Conservation (phyloP, 2,329 filamentous ascomycete species). For the Rugonectria rugulosa region DNA sequence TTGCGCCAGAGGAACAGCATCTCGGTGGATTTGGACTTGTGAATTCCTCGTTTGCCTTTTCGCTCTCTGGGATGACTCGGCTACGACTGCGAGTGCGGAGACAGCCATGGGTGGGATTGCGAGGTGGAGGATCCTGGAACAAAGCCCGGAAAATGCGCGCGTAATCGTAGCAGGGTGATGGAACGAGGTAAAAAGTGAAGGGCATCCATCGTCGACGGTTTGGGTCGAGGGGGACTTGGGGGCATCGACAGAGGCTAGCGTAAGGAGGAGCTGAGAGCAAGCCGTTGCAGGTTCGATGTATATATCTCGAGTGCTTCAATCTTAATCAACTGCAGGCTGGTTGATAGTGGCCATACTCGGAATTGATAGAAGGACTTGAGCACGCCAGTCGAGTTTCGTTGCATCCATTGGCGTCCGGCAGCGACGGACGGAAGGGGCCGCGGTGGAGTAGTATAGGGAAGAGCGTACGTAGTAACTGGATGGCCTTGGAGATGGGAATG, state of each 20-base stretch:
- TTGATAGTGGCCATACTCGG: background rate
- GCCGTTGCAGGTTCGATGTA: background rate
- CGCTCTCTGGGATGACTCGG: slow-evolving; percentile 11
- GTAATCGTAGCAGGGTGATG: slow-evolving; percentile 19
- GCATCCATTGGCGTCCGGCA: slow-evolving; percentile 18
- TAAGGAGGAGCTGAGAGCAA: slow-evolving; percentile 4
- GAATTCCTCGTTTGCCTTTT: slow-evolving; percentile 1
- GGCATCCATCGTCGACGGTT: background rate
- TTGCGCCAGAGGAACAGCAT: slow-evolving; percentile 14
- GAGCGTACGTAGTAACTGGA: slow-evolving; percentile 14
- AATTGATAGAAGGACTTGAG: slow-evolving; percentile 10
- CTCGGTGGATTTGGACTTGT: slow-evolving; percentile 1
- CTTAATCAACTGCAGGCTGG: background rate
- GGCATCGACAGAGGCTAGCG: slow-evolving; percentile 15
- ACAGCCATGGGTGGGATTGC: slow-evolving; percentile 17
- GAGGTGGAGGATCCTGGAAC: slow-evolving; percentile 19
- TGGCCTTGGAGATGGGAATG: slow-evolving; percentile 8
- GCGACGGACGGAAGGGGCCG: slow-evolving; percentile 22
- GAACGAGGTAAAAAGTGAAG: slow-evolving; percentile 18
- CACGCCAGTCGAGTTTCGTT: slow-evolving; percentile 3
- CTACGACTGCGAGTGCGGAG: slow-evolving; percentile 23
- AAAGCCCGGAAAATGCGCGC: slow-evolving; percentile 20
- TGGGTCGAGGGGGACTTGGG: slow-evolving; percentile 1
- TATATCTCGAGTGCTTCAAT: slow-evolving; percentile 7
- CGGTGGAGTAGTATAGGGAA: slow-evolving; percentile 21